A percentile compares a stretch with the other conserved stretches of the same genome.
phyloP scores from a whole-genome alignment of 371 early-diverging fungal species.

The Basidiobolus meristosporus region DNA sequence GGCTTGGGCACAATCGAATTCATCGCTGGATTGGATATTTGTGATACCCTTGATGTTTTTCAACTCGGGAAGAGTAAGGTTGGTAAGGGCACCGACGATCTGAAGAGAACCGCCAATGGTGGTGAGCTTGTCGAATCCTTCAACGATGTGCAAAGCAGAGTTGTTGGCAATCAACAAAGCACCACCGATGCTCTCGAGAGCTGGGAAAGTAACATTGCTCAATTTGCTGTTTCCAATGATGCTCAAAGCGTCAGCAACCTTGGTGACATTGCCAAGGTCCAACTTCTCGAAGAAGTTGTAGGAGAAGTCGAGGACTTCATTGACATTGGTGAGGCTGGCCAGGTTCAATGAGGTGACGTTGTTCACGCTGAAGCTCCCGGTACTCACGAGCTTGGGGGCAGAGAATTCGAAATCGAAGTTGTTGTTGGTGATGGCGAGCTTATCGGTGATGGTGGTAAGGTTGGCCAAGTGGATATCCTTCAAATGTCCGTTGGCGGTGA shows the following conservation, averaged over 20 bases:
- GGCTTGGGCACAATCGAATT: constrained; percentile 1
- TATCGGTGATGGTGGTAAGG: neutral
- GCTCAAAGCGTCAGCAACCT: constrained; percentile 20
- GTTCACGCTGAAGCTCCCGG: constrained; percentile 8
- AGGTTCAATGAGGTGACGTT: constrained; percentile 9
- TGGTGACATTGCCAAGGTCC: constrained; percentile 9
- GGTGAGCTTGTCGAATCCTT: constrained; percentile 17
- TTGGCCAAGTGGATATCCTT: neutral
- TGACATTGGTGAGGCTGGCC: constrained; percentile 9
- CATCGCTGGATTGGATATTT: constrained; percentile 10
- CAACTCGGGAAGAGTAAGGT: constrained; percentile 14
- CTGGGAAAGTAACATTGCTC: constrained; percentile 15
- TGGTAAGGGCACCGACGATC: constrained; percentile 19
- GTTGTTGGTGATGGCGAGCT: constrained; percentile 5
- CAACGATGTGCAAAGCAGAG: constrained; percentile 9
- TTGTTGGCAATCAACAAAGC: constrained; percentile 24
- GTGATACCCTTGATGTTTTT: constrained; percentile 13
- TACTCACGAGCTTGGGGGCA: constrained; percentile 6
- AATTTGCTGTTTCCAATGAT: constrained; percentile 19
- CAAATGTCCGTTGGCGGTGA: constrained; percentile 17
- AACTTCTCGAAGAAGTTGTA: constrained; percentile 17
- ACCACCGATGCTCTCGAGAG: constrained; percentile 20
- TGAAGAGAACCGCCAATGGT: constrained; percentile 26
- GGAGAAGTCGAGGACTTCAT: constrained; percentile 17
- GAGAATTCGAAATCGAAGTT: constrained; percentile 3